A percentile compares a stretch with the other conserved stretches of the same genome.
Evolutionary conservation across 2,329 filamentous ascomycete genomes (phyloP).

Genomic region (Colletotrichum euphorbiae): DNA sequence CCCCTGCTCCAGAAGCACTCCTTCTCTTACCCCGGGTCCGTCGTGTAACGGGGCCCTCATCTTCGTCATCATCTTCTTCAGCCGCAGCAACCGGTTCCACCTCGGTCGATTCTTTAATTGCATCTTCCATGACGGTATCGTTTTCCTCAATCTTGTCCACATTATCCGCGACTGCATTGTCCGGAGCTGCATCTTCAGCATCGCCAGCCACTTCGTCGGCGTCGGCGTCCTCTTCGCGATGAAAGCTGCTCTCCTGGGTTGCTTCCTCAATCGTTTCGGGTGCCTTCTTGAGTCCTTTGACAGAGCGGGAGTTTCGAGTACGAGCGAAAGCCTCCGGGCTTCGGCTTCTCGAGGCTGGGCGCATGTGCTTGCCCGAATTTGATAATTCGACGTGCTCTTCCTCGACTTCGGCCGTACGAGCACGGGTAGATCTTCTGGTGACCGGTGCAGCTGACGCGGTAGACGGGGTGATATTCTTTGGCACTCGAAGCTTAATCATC

Average conservation of each 20-base stretch:
- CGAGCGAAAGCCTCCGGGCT: conserved; percentile 65
- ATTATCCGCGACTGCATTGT: conserved; percentile 43
- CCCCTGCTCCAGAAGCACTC: conserved; percentile 45
- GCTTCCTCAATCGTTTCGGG: conserved; percentile 64
- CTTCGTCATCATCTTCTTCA: conserved; percentile 59
- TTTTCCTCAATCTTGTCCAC: conserved; percentile 40
- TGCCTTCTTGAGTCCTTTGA: conserved; percentile 62
- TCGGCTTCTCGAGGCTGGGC: conserved; percentile 62
- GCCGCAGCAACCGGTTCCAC: conserved; percentile 47
- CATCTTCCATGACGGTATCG: conserved; percentile 43
- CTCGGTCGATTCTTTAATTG: conserved; percentile 43
- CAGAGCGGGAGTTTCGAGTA: conserved; percentile 60
- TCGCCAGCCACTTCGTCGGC: conserved; percentile 53
- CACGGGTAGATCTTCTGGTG: conserved; percentile 63
- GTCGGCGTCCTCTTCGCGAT: conserved; percentile 50
- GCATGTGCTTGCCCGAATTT: conserved; percentile 69
- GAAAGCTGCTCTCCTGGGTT: conserved; percentile 63
- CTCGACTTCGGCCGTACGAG: conserved; percentile 65
- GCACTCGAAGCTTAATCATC: conserved; percentile 60
- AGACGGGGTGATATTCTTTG: conserved; percentile 42
- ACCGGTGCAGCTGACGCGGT: conserved; percentile 41
- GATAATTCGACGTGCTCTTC: conserved; percentile 69
- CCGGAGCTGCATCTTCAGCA: conserved; percentile 44
- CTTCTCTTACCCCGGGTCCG: conserved; percentile 56
- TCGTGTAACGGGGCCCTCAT: conserved; percentile 61